Conservation (phyloP, 345 rosid genomes). For the Arabidopsis suecica region DNA sequence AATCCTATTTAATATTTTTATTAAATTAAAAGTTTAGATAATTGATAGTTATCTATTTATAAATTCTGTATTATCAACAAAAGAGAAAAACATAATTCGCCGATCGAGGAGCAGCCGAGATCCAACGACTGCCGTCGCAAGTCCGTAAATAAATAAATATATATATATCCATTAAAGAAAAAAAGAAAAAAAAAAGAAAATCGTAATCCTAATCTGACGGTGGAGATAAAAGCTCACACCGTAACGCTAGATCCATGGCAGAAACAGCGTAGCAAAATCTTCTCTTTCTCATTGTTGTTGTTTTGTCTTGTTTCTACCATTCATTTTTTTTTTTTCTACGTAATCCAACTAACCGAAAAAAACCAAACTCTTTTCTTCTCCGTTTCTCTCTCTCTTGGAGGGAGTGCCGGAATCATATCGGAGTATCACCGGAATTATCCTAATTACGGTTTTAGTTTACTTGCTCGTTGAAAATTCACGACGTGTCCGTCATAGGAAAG, state of each 20-base stretch:
- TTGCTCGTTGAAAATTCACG: conserved; percentile 8
- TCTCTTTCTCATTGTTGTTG: background rate
- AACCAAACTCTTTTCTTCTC: conserved; percentile 35
- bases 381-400: conserved; percentile 31
- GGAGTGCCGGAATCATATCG: conserved; percentile 44
- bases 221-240: conserved; percentile 33
- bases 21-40: background rate
- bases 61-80: background rate
- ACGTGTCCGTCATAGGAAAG: conserved; percentile 23
- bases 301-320: conserved; percentile 44
- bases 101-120: conserved; percentile 14
- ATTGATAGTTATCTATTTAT: background rate
- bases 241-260: conserved; percentile 45
- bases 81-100: background rate
- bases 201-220: conserved; percentile 19
- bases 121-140: conserved; percentile 28
- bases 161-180: background rate
- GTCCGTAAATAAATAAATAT: background rate
- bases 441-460: conserved; percentile 31
- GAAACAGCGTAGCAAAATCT: conserved; percentile 44
- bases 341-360: conserved; percentile 38
- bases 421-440: conserved; percentile 33
- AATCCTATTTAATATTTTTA: background rate
- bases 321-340: conserved; percentile 6
- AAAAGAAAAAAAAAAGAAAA: background rate